Evolutionary conservation across 2,329 filamentous ascomycete genomes (phyloP), one percentile per base, ranked within the genome.

Genomic region (Penicillium sp.): DNA sequence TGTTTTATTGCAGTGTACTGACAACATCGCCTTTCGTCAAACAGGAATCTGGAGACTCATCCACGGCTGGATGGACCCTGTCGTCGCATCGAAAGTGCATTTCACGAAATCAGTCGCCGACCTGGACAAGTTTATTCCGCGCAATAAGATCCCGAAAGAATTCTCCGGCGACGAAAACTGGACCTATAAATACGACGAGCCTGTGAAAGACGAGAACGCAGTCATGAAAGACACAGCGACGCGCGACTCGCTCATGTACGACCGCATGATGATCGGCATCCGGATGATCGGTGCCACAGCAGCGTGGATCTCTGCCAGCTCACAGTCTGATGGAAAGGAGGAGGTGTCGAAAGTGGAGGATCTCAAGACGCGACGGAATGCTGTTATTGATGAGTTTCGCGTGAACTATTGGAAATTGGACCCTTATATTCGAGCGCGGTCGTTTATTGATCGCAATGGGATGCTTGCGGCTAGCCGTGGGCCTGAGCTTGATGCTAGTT

Each of bases 1-100:
- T 2, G n/a, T 22, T 20, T 24, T 3, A 11, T 11, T 16, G 2
- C n/a, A 14, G 29, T 1, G 40, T 34, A 32, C 29, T 50, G 14
- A 50, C 14, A 6, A 5, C 6, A 2, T 10, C 8, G n/a, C 14
- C 24, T 22, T 22, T 4, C 9, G 10, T 9, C 24, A 60, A 59
- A 1, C 57, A 89, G 89, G 89, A 11, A 89, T 97, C 61, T 97
- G 92, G 93, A 91, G 85, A 72, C 89, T 97, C 61, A 95, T 97
- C 69, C 86, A 85, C 58, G 90, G 92, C 60, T 97, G 92, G 92
- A 83, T 97, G 38, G 93, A 97, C 72, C 93, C 93, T 2, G 92
- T 97, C 5, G 92, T 97, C 22, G 93, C 93, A 26, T 83, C 85
- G 69, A 97, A 97, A 74, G 88, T 97, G 11, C 87, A 96, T 72